phyloP scores from a whole-genome alignment of 352 stramenopile species.

The Pythium rhizo-oryzae region DNA sequence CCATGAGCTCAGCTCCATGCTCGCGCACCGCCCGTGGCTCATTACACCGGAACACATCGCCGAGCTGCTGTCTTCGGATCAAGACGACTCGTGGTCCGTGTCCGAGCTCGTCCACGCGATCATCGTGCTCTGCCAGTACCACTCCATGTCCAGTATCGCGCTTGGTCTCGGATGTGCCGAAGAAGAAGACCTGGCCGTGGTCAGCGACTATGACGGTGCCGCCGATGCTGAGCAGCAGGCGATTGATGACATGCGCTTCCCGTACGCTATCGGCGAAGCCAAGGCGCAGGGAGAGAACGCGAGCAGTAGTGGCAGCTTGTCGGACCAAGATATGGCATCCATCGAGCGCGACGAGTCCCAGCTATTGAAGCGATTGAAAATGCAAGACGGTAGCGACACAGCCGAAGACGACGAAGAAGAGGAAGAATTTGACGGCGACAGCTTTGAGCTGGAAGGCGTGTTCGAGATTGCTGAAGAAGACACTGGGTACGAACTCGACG shows the following conservation, averaged over 20 bases:
- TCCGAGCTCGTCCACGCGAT: conserved; percentile 88
- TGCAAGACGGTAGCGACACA: conserved; percentile 18
- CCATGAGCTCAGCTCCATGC: conserved; percentile 79
- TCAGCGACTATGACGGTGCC: conserved; percentile 50
- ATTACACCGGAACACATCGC: conserved; percentile 78
- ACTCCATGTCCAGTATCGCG: conserved; percentile 83
- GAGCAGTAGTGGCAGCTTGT: conserved; percentile 51
- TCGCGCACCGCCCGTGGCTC: conserved; percentile 84
- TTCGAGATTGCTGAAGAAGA: conserved; percentile 38
- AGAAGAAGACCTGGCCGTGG: conserved; percentile 74
- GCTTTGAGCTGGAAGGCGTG: conserved; percentile 57
- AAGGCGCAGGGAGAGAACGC: conserved; percentile 10
- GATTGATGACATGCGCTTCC: conserved; percentile 16
- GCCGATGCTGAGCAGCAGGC: conserved; percentile 33
- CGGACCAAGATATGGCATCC: conserved; percentile 61
- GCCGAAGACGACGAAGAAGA: conserved; percentile 1
- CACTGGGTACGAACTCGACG: not conserved
- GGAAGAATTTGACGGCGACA: conserved; percentile 37
- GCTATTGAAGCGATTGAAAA: conserved; percentile 68
- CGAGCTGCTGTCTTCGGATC: conserved; percentile 64
- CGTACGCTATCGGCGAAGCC: conserved; percentile 12
- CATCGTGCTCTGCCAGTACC: conserved; percentile 80
- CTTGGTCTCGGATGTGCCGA: conserved; percentile 75
- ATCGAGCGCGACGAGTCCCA: conserved; percentile 81
- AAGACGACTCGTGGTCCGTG: conserved; percentile 84